A percentile compares a stretch with the other conserved stretches of the same genome.
Conservation (phyloP, 495 filamentous ascomycete species). For the Niebla homalea region DNA sequence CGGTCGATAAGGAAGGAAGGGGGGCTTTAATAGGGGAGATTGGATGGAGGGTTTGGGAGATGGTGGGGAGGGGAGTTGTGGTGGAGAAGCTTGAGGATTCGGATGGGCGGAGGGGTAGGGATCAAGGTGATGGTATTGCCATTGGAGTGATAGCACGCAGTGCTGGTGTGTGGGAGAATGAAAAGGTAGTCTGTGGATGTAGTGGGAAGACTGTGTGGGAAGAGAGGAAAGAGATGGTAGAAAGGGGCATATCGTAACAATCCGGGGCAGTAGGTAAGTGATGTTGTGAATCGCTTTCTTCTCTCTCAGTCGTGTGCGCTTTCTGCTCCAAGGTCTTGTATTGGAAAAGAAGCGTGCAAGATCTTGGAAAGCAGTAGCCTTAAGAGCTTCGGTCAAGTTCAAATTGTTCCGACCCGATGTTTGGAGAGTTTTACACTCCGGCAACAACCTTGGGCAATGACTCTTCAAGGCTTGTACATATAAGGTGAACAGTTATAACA, state of each 20-base stretch:
- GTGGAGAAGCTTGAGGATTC: slow-evolving; percentile 43
- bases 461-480: too few species aligned
- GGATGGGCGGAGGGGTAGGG: slow-evolving; percentile 24
- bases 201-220: slow-evolving; percentile 97
- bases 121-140: slow-evolving; percentile 54
- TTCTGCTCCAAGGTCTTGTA: too few species aligned
- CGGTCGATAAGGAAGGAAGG: slow-evolving; percentile 47
- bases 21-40: slow-evolving; percentile 69
- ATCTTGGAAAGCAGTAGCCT: too few species aligned
- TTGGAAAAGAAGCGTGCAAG: too few species aligned
- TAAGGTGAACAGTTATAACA: too few species aligned
- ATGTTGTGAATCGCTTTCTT: too few species aligned
- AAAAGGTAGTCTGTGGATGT: slow-evolving; percentile 91
- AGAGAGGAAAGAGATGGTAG: slow-evolving; percentile 80
- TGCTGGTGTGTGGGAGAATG: slow-evolving; percentile 95
- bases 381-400: too few species aligned
- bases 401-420: too few species aligned
- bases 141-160: slow-evolving; percentile 89
- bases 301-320: too few species aligned
- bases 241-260: slow-evolving; percentile 63
- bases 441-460: too few species aligned
- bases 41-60: slow-evolving; percentile 80
- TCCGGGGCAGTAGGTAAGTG: too few species aligned
- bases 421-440: too few species aligned
- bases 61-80: slow-evolving; percentile 84